Evolutionary conservation across 139 green algal genomes (phyloP).

Genomic region (Chlamydomonas sp.): DNA sequence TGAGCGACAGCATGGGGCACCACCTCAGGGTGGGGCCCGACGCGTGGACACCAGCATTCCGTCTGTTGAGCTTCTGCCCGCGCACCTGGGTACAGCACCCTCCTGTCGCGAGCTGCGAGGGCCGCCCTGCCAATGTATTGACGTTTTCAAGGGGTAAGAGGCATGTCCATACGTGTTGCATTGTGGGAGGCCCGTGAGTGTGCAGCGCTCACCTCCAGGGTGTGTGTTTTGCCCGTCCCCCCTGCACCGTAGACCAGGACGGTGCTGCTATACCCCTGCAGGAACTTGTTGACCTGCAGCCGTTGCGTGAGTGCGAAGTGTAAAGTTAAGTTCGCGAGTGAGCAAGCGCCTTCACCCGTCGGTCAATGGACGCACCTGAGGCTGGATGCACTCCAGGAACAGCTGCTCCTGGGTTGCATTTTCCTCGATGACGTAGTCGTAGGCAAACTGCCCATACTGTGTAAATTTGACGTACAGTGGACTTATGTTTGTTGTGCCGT

Average conservation of each 20-base stretch:
- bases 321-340: no score
- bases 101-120: background rate
- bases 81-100: no score
- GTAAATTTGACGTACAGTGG: no score
- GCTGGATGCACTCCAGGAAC: background rate
- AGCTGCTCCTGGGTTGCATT: background rate
- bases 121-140: background rate
- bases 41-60: no score
- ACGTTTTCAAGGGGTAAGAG: background rate
- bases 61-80: no score
- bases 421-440: slow-evolving; percentile 35
- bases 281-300: slow-evolving; percentile 27
- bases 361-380: background rate
- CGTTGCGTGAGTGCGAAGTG: background rate
- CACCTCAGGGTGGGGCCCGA: no score
- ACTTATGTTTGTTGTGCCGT: no score
- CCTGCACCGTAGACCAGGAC: slow-evolving; percentile 22
- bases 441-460: slow-evolving; percentile 32
- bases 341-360: no score
- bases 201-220: background rate
- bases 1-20: no score
- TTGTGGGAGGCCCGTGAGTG: no score
- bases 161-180: background rate
- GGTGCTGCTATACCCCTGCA: background rate
- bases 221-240: slow-evolving; percentile 26